Evolutionary conservation across 768 basidiomycete species (phyloP), one percentile per base, ranked within the genome.

Genomic region (Guyanaporus albipodus): DNA sequence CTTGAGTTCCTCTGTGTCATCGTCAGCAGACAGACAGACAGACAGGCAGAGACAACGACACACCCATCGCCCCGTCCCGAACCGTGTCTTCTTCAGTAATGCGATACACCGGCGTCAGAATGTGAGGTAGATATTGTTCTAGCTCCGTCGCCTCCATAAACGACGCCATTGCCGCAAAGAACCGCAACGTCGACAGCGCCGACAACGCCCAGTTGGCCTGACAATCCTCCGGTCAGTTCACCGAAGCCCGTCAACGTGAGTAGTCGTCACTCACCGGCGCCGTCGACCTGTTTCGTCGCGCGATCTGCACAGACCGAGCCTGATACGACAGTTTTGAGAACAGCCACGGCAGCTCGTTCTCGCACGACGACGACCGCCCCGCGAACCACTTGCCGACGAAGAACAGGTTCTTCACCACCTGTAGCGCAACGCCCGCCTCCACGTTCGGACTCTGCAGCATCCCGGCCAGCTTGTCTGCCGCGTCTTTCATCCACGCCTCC

Each of bases 321-420:
- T 93, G 87, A 64, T 88, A 94, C 0, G 95, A 97, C 17, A 98
- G 71, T 60, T 88, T 88, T 19, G 92, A 93, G 73, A 98, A 97
- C 27, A 99, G 67, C 93, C 95, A 98, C 0, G 89, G 79, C 2
- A 97, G 70, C 0, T 84, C 85, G 55, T 85, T 75, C 15, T n/a
- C n/a, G n/a, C n/a, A n/a, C n/a, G n/a, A n/a, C n/a, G n/a, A 76
- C 60, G 21, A 9, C 21, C 31, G 73, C 66, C 48, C 72, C 74
- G 23, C 49, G 64, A 90, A 95, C 63, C 85, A 85, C 67, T 90
- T 93, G 19, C 89, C 91, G n/a, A 95, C 70, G 60, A 87, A 93
- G 58, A 94, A 91, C 21, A 98, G 65, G 57, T 97, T 91, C 72
- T 96, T 97, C 56, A 95, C 91, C 9, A 91, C 69, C 68, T 97